phyloP scores from a whole-genome alignment of 129 eudicot species.

The Oenanthe sinensis region DNA sequence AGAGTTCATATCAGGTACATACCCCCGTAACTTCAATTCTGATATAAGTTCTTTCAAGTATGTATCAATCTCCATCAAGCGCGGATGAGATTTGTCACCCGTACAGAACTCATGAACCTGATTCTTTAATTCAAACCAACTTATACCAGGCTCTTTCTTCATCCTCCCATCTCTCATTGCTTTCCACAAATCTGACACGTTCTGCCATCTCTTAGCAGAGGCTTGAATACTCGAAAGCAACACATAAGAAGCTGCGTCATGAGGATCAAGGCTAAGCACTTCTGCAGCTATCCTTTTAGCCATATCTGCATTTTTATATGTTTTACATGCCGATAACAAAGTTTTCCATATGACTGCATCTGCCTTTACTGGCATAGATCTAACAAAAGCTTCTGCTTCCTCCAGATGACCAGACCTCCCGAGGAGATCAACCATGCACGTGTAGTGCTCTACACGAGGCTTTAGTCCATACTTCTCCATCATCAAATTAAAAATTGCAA shows the following conservation, averaged over 20 bases:
- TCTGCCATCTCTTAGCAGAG: slow-evolving; percentile 61
- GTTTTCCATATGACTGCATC: slow-evolving; percentile 84
- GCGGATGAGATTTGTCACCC: slow-evolving; percentile 66
- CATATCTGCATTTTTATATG: slow-evolving; percentile 66
- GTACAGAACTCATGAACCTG: slow-evolving; percentile 56
- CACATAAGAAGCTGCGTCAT: slow-evolving; percentile 70
- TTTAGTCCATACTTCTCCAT: slow-evolving; percentile 38
- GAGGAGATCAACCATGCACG: slow-evolving; percentile 78
- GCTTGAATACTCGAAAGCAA: slow-evolving; percentile 73
- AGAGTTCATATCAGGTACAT: neutral
- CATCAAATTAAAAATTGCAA: slow-evolving; percentile 50
- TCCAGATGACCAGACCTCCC: slow-evolving; percentile 70
- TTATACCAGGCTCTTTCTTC: slow-evolving; percentile 81
- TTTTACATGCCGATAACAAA: slow-evolving; percentile 67
- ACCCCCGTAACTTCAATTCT: slow-evolving; percentile 36
- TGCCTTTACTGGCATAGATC: slow-evolving; percentile 64
- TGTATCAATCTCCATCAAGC: slow-evolving; percentile 34
- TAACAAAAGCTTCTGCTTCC: slow-evolving; percentile 55
- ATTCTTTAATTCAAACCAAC: slow-evolving; percentile 80
- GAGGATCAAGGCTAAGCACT: slow-evolving; percentile 51
- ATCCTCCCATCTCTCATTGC: slow-evolving; percentile 57
- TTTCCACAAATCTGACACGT: slow-evolving; percentile 54
- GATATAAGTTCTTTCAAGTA: slow-evolving; percentile 48
- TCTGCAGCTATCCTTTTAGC: slow-evolving; percentile 62
- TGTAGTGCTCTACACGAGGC: slow-evolving; percentile 66